Conservation (phyloP, 2,329 filamentous ascomycete genomes). For the Blumeriella jaapii region DNA sequence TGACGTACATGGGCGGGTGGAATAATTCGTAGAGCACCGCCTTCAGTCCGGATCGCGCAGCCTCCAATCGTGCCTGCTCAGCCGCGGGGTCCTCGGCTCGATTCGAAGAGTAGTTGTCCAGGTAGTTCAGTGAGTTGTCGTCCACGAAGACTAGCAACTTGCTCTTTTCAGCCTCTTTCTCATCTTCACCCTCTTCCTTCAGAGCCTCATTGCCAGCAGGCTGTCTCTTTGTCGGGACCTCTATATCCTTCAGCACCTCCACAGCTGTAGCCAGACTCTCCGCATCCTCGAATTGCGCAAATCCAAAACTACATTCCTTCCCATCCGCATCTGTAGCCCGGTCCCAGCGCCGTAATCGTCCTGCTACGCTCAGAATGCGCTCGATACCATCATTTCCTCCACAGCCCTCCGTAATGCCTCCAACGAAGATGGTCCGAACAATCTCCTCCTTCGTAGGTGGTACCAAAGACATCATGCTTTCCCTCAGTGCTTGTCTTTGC, state of each 20-base stretch:
- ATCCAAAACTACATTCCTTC: conserved; percentile 80
- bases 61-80: conserved; percentile 56
- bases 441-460: conserved; percentile 87
- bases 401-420: conserved; percentile 69
- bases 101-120: conserved; percentile 67
- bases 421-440: conserved; percentile 79
- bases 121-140: conserved; percentile 68
- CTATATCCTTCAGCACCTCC: conserved; percentile 70
- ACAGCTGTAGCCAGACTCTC: conserved; percentile 78
- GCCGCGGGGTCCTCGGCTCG: conserved; percentile 50
- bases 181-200: conserved; percentile 32
- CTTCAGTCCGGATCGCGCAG: conserved; percentile 56
- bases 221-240: conserved; percentile 73
- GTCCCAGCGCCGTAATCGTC: conserved; percentile 76
- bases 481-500: conserved; percentile 53
- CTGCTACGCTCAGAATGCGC: conserved; percentile 64
- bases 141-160: conserved; percentile 68
- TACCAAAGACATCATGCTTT: conserved; percentile 59
- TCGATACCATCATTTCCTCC: conserved; percentile 71
- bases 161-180: conserved; percentile 46
- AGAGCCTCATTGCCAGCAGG: conserved; percentile 33
- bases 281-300: conserved; percentile 88
- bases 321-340: conserved; percentile 62
- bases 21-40: conserved; percentile 60
- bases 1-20: conserved; percentile 45